Evolutionary conservation across 352 stramenopile genomes (phyloP), one percentile per base, ranked within the genome.

Genomic region (Globisporangium acanthophoron): DNA sequence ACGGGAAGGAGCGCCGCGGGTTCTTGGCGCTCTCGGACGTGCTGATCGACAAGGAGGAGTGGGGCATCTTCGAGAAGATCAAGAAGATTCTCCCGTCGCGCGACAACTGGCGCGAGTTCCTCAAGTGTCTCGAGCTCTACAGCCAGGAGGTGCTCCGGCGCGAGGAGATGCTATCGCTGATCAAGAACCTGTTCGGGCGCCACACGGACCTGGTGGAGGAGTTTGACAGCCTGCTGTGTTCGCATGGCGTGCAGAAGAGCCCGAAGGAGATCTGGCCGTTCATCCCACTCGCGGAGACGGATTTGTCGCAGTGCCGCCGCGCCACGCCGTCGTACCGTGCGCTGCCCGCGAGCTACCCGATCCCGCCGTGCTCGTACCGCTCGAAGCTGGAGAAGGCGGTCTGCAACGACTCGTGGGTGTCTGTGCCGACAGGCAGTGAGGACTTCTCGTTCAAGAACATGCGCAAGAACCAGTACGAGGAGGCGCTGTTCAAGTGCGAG

Each of bases 391-490:
- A 98, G 53, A 73, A 80, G 12, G 81, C 88, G 52, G 85, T 98
- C 24, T 93, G 96, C 61, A 99, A 99, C 71, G 89, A 98, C 75
- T 76, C 91, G 48, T 99, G 97, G 96, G 97, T 99, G 1, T 98
- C 87, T 37, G 86, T 99, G 11, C 97, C 97, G 21, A 97, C 98
- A 18, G 97, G 97, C 20, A 98, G 90, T 70, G 98, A 99, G 73
- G 97, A 99, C 58, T 99, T 98, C 61, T 98, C 90, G n/a, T 98
- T 96, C 64, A 97, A 96, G 75, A 98, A 99, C 67, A 98, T 99
- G 94, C 92, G 97, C 39, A 98, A 98, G 61, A 99, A 99, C 69
- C 91, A 98, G 59, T 98, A 99, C 67, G 98, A 99, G 68, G 97
- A 99, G 69, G 90, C 92, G 7, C 74, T 99, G 0, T 99, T 99